Evolutionary conservation across 225 moss, liverwort and hornwort genomes (phyloP).

Genomic region (Antitrichia curtipendula): DNA sequence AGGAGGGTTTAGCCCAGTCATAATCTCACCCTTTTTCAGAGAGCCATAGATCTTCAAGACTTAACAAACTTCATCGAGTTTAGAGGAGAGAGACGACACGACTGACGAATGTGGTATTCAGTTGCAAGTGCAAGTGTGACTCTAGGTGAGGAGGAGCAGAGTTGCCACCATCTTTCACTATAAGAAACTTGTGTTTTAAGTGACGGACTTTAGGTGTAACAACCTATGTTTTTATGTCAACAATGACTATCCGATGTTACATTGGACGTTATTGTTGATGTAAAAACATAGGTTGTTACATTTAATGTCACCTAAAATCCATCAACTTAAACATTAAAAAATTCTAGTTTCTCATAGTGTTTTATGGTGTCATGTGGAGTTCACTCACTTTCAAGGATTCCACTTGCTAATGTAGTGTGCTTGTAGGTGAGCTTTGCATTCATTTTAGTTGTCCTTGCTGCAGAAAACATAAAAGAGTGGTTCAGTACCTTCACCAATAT

Average conservation of each 20-base stretch:
- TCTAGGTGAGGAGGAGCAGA: not conserved
- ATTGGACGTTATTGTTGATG: too few species aligned
- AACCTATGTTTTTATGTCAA: too few species aligned
- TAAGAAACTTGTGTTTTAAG: too few species aligned
- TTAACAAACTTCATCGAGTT: not conserved
- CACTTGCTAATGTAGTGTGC: not conserved
- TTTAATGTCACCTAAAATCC: too few species aligned
- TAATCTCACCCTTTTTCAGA: not conserved
- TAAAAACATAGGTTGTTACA: too few species aligned
- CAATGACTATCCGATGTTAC: too few species aligned
- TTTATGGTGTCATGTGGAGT: not conserved
- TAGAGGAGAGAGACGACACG: not conserved
- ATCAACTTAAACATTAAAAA: too few species aligned
- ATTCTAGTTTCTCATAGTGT: not conserved
- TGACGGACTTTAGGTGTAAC: too few species aligned
- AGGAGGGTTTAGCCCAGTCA: not conserved
- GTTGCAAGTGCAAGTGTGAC: not conserved
- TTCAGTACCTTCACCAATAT: not conserved
- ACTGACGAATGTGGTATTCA: not conserved
- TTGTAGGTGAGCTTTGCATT: constrained; percentile 4
- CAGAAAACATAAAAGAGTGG: not conserved
- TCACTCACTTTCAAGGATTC: not conserved
- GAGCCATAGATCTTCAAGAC: too few species aligned
- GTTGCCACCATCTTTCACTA: not conserved
- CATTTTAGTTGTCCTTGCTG: not conserved